Percentiles rank a stretch among this genome's conserved stretches.
Conservation (phyloP, 179 eudicot species). For the Silene coronaria region DNA sequence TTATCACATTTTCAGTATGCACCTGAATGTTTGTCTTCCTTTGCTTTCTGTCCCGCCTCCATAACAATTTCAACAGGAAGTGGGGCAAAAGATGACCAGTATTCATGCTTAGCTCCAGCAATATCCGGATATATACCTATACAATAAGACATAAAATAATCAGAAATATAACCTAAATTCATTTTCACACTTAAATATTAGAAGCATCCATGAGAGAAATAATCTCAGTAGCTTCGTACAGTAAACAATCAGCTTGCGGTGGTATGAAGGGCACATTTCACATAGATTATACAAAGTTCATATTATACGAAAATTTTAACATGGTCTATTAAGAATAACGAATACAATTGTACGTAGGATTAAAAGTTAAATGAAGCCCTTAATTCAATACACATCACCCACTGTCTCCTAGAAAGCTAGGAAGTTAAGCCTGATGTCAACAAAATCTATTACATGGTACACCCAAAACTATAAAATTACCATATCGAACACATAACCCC, state of each 20-base stretch:
- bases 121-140: constrained; percentile 81
- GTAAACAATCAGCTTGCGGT: not conserved
- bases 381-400: constrained; percentile 5
- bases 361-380: constrained; percentile 1
- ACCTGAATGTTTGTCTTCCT: constrained; percentile 53
- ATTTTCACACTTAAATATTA: no score
- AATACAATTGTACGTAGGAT: not conserved
- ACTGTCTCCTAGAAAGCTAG: not conserved
- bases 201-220: not conserved
- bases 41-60: constrained; percentile 78
- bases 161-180: constrained; percentile 5
- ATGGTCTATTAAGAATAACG: not conserved
- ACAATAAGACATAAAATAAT: constrained; percentile 10
- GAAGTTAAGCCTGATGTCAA: constrained; percentile 2
- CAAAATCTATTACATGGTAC: constrained; percentile 2
- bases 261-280: not conserved
- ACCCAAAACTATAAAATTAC: constrained; percentile 35
- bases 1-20: not conserved
- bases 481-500: constrained; percentile 67
- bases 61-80: constrained; percentile 72
- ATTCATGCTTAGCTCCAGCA: constrained; percentile 64
- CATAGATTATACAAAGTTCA: not conserved
- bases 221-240: not conserved
- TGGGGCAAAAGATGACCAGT: constrained; percentile 85
- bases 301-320: not conserved